A percentile compares a stretch with the other conserved stretches of the same genome.
phyloP scores from a whole-genome alignment of 2,329 filamentous ascomycete species.

The Ophiostoma sp. region DNA sequence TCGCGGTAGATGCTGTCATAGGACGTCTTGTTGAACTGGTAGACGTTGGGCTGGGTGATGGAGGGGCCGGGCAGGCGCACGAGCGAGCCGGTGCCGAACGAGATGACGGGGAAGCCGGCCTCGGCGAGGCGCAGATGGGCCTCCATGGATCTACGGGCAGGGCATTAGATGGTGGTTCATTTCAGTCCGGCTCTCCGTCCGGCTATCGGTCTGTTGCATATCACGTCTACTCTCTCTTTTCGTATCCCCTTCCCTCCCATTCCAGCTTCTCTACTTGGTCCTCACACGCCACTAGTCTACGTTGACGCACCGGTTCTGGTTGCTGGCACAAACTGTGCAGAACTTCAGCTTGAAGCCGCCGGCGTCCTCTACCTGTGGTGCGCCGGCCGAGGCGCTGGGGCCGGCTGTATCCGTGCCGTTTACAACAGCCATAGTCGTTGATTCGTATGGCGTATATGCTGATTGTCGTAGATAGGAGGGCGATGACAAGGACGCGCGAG shows the following conservation, averaged over 20 bases:
- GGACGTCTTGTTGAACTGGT: constrained; percentile 94
- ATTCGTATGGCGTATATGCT: background rate
- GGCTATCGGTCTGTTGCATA: background rate
- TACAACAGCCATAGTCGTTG: constrained; percentile 7
- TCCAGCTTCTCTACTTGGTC: background rate
- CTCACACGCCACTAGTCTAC: constrained; percentile 8
- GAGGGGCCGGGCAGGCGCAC: constrained; percentile 88
- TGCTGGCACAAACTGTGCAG: constrained; percentile 97
- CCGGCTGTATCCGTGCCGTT: constrained; percentile 10
- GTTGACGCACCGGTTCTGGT: constrained; percentile 75
- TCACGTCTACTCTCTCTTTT: background rate
- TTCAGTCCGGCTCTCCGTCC: background rate
- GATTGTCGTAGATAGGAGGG: background rate
- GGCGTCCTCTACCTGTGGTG: constrained; percentile 45
- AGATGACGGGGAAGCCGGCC: constrained; percentile 89
- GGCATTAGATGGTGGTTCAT: too few relatives aligned
- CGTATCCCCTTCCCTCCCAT: background rate
- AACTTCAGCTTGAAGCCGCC: constrained; percentile 85
- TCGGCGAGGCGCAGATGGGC: constrained; percentile 89
- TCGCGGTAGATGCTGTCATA: constrained; percentile 95
- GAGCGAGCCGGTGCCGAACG: constrained; percentile 91
- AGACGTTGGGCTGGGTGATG: constrained; percentile 92
- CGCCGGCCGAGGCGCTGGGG: constrained; percentile 26
- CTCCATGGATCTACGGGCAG: constrained; percentile 74
- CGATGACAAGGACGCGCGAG: background rate